Conservation (phyloP, 1,284 basidiomycete species). For the Ustilago crameri region DNA sequence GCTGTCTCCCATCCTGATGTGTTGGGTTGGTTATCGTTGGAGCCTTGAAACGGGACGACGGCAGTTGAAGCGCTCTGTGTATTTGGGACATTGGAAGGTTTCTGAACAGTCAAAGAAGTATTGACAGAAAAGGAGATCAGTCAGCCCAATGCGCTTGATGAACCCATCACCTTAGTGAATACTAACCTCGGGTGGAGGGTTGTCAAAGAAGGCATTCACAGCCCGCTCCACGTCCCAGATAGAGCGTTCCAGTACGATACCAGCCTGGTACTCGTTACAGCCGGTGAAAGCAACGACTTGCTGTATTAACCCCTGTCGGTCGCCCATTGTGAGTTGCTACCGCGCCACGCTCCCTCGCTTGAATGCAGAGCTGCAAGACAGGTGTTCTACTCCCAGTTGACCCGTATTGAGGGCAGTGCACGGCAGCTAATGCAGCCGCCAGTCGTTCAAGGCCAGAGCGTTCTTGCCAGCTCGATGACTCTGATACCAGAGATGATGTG, state of each 20-base stretch:
- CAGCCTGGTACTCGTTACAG: conserved; percentile 37
- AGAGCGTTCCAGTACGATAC: conserved; percentile 27
- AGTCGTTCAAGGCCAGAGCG: too few relatives aligned
- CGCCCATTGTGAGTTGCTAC: conserved; percentile 14
- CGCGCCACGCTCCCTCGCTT: not conserved
- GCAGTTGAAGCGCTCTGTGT: conserved; percentile 20
- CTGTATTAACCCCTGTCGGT: conserved; percentile 22
- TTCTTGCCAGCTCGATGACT: too few relatives aligned
- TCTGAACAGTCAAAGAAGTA: conserved; percentile 1
- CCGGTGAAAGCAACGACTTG: conserved; percentile 43
- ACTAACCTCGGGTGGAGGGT: conserved; percentile 48
- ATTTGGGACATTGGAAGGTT: conserved; percentile 4
- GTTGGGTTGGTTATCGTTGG: not conserved
- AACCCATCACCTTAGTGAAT: too few relatives aligned
- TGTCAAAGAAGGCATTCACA: conserved; percentile 44
- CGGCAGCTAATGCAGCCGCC: too few relatives aligned
- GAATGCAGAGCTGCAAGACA: not conserved
- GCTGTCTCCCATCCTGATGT: conserved; percentile 24
- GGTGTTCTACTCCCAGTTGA: too few relatives aligned
- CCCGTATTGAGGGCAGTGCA: too few relatives aligned
- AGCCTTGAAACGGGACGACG: conserved; percentile 16
- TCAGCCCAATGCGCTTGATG: not conserved
- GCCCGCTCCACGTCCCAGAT: conserved; percentile 39
- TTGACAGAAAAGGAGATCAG: not conserved
- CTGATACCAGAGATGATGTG: not conserved